Conservation (phyloP, 208 protist species). For the Trypanosoma avium region DNA sequence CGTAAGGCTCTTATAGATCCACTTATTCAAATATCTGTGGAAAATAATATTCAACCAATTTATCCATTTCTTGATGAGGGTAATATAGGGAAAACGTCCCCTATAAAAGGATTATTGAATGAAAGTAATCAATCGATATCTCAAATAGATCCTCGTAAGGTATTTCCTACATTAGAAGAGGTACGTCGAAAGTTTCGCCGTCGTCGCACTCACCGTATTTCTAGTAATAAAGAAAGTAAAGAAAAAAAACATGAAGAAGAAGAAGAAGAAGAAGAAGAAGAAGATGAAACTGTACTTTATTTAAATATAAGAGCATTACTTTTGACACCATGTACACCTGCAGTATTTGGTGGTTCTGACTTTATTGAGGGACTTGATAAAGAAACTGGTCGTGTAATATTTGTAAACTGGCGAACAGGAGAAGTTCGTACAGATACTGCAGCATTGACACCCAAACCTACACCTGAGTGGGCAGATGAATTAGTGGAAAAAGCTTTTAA, state of each 20-base stretch:
- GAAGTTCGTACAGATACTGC: constrained; percentile 21
- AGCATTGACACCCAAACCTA: constrained; percentile 9
- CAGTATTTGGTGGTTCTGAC: constrained; percentile 69
- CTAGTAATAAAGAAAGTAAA: not conserved
- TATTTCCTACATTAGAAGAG: constrained; percentile 25
- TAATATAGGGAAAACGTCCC: not conserved
- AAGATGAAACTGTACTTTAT: constrained; percentile 48
- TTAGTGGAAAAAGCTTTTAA: constrained; percentile 21
- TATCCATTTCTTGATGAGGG: constrained; percentile 18
- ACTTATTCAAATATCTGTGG: constrained; percentile 48
- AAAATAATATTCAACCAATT: constrained; percentile 13
- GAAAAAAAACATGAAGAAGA: not conserved
- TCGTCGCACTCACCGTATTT: not conserved
- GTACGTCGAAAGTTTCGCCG: constrained; percentile 15
- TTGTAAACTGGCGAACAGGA: constrained; percentile 29
- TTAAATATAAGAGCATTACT: constrained; percentile 68
- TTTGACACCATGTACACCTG: constrained; percentile 70
- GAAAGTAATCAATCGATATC: not conserved
- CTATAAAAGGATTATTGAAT: not conserved
- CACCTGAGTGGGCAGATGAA: constrained; percentile 24
- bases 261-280: constrained; percentile 9
- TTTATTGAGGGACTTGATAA: constrained; percentile 49
- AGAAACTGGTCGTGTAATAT: constrained; percentile 20
- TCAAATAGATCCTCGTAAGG: constrained; percentile 2
- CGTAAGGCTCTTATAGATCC: constrained; percentile 47